Conservation (phyloP, 305 asterid species). For the Solanum hybrid region DNA sequence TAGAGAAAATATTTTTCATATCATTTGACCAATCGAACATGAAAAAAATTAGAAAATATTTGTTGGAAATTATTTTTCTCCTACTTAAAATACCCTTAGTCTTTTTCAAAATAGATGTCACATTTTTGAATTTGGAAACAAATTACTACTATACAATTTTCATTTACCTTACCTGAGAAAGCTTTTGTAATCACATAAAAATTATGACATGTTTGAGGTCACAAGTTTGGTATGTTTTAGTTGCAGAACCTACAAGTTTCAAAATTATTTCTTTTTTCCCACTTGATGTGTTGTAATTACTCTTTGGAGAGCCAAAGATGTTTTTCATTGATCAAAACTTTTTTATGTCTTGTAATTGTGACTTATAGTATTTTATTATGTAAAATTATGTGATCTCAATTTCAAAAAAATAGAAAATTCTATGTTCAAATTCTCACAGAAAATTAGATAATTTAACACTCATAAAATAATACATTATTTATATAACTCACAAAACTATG, state of each 20-base stretch:
- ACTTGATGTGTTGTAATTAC: background rate
- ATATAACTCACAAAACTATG: background rate
- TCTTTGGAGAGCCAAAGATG: background rate
- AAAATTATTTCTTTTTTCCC: background rate
- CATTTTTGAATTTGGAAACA: background rate
- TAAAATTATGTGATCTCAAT: background rate
- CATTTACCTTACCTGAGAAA: background rate
- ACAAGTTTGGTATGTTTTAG: background rate
- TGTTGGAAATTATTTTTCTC: background rate
- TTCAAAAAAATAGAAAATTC: background rate
- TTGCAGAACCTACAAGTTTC: background rate
- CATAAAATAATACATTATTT: background rate
- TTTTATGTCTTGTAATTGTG: background rate
- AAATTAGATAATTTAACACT: background rate
- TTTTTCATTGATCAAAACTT: background rate
- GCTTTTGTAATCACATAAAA: background rate
- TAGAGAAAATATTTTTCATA: background rate
- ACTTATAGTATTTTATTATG: background rate
- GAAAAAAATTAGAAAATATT: background rate
- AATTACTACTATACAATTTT: background rate
- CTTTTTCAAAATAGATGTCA: background rate
- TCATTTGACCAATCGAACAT: accelerated
- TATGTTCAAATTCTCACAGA: background rate
- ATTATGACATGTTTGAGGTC: background rate
- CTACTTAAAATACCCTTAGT: background rate